A percentile compares a stretch with the other conserved stretches of the same genome.
phyloP scores from a whole-genome alignment of 2,329 filamentous ascomycete genomes.

The Parasarocladium wereldwijsianum region DNA sequence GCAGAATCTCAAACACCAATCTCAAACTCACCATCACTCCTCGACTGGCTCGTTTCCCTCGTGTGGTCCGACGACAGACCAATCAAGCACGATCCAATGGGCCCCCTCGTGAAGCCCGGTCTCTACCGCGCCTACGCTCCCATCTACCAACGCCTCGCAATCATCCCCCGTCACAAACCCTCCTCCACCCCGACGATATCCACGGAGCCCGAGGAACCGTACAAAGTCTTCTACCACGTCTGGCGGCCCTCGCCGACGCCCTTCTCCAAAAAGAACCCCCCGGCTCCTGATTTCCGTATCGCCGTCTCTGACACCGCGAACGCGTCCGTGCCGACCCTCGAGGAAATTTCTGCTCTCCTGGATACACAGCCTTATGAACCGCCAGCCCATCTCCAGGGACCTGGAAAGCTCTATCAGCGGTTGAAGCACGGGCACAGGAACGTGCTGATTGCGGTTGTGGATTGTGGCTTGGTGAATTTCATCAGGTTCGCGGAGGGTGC shows the following conservation, averaged over 20 bases:
- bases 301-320: conserved; percentile 66
- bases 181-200: conserved; percentile 13
- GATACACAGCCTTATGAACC: conserved; percentile 58
- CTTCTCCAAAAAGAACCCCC: conserved; percentile 70
- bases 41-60: conserved; percentile 39
- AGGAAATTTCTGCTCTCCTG: conserved; percentile 57
- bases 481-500: conserved; percentile 65
- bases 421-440: conserved; percentile 76
- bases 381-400: conserved; percentile 24
- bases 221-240: conserved; percentile 63
- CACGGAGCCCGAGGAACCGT: conserved; percentile 32
- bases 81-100: conserved; percentile 21
- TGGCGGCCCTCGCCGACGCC: conserved; percentile 45
- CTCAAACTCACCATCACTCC: conserved; percentile 19
- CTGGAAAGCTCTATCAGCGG: conserved; percentile 52
- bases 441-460: conserved; percentile 75
- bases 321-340: conserved; percentile 56
- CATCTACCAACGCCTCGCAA: conserved; percentile 61
- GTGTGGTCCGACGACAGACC: conserved; percentile 20
- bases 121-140: conserved; percentile 51
- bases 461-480: conserved; percentile 82
- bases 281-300: conserved; percentile 69
- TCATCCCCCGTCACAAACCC: conserved; percentile 59
- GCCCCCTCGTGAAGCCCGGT: conserved; percentile 47
- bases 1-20: conserved; percentile 9